phyloP scores from a whole-genome alignment of 139 green algal species.

The Tetratostichococcus sp. region DNA sequence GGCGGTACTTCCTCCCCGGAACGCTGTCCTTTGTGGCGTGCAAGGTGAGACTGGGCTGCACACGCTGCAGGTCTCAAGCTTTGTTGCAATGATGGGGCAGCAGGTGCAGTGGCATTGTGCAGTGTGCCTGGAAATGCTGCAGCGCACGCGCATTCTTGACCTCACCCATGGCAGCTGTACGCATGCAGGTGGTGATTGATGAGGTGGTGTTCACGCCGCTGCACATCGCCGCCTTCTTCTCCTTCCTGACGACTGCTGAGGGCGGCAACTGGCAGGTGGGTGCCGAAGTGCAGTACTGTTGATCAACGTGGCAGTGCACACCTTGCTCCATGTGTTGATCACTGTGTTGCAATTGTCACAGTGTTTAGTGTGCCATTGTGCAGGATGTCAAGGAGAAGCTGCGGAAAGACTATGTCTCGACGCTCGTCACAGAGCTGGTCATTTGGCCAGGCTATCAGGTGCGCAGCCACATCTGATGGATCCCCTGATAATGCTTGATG shows the following conservation, averaged over 20 bases:
- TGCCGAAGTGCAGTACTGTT: no score
- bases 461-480: background rate
- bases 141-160: no score
- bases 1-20: background rate
- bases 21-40: background rate
- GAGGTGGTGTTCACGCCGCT: slow-evolving; percentile 24
- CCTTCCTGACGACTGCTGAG: slow-evolving; percentile 22
- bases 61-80: background rate
- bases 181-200: slow-evolving; percentile 15
- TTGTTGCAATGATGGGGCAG: no score
- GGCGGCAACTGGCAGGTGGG: slow-evolving; percentile 19
- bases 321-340: no score
- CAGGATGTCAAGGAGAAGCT: slow-evolving; percentile 26
- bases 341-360: no score
- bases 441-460: slow-evolving; percentile 22
- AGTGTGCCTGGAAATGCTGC: no score
- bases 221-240: slow-evolving; percentile 23
- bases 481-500: no score
- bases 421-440: slow-evolving; percentile 22
- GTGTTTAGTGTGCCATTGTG: no score
- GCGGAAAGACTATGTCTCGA: slow-evolving; percentile 24
- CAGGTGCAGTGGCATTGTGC: no score
- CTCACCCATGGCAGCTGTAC: no score
- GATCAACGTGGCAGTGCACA: no score
- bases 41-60: background rate